A percentile compares a stretch with the other conserved stretches of the same genome.
phyloP scores from a whole-genome alignment of 306 rosid genomes.

The Alnus rubra region DNA sequence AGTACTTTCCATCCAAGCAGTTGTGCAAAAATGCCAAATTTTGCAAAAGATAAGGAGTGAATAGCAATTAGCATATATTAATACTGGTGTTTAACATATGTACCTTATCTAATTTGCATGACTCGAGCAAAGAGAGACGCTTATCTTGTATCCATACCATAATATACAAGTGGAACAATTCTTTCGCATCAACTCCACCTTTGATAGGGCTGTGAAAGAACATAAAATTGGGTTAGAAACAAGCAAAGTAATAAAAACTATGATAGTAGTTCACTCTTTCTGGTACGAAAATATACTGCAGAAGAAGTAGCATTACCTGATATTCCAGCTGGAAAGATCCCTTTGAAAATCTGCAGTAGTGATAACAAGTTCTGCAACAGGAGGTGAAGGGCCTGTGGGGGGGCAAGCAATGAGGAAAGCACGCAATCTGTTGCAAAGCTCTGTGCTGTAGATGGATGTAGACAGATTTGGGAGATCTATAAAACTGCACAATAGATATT shows the following conservation, averaged over 20 bases:
- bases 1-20: background rate
- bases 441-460: constrained; percentile 92
- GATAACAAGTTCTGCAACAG: constrained; percentile 88
- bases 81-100: constrained; percentile 9
- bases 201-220: constrained; percentile 62
- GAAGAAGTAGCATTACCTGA: constrained; percentile 47
- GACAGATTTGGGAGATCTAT: constrained; percentile 94
- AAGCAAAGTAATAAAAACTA: background rate
- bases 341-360: constrained; percentile 95
- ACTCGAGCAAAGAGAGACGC: constrained; percentile 80
- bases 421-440: constrained; percentile 78
- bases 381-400: constrained; percentile 78
- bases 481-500: constrained; percentile 55
- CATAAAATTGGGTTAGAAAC: constrained; percentile 18
- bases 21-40: background rate
- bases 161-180: constrained; percentile 89
- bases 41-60: constrained; percentile 5
- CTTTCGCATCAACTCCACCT: constrained; percentile 98
- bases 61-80: constrained; percentile 18
- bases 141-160: constrained; percentile 93
- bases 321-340: constrained; percentile 76
- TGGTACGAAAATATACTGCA: background rate
- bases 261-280: background rate
- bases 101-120: constrained; percentile 96
- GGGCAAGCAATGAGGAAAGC: constrained; percentile 95